phyloP scores from a whole-genome alignment of 495 filamentous ascomycete genomes.

The Clohesyomyces aquaticus region DNA sequence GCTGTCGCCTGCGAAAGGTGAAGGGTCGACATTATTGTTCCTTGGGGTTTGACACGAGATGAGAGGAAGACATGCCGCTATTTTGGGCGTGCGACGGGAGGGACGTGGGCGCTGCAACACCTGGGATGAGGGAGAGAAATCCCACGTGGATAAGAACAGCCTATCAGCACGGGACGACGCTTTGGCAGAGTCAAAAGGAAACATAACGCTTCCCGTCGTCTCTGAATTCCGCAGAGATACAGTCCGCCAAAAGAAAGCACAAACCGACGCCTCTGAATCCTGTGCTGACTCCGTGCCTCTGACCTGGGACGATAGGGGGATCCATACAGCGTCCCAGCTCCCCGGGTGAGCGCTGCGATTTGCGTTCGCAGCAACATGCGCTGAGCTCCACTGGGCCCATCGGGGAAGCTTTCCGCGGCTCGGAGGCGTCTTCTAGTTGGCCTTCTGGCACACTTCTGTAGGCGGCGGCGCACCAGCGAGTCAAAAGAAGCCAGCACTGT shows the following conservation, averaged over 20 bases:
- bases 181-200: slow-evolving; percentile 26
- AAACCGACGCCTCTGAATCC: not conserved
- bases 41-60: slow-evolving; percentile 3
- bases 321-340: slow-evolving; percentile 20
- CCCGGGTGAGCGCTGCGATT: slow-evolving; percentile 18
- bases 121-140: slow-evolving; percentile 17
- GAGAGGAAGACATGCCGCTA: not conserved
- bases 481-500: slow-evolving; percentile 18
- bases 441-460: slow-evolving; percentile 14
- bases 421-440: slow-evolving; percentile 13
- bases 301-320: not conserved
- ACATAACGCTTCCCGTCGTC: slow-evolving; percentile 4
- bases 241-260: slow-evolving; percentile 30
- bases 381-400: slow-evolving; percentile 19
- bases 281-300: not conserved
- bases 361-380: slow-evolving; percentile 10
- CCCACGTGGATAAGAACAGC: slow-evolving; percentile 38
- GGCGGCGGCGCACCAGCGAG: slow-evolving; percentile 20
- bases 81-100: not conserved
- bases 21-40: too few relatives aligned
- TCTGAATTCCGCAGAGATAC: slow-evolving; percentile 17
- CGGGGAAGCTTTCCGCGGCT: slow-evolving; percentile 22
- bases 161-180: slow-evolving; percentile 21
- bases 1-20: slow-evolving; percentile 16
- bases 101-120: slow-evolving; percentile 3